Evolutionary conservation across 257 asterid species (phyloP).

Genomic region (Linderniella brevidens): DNA sequence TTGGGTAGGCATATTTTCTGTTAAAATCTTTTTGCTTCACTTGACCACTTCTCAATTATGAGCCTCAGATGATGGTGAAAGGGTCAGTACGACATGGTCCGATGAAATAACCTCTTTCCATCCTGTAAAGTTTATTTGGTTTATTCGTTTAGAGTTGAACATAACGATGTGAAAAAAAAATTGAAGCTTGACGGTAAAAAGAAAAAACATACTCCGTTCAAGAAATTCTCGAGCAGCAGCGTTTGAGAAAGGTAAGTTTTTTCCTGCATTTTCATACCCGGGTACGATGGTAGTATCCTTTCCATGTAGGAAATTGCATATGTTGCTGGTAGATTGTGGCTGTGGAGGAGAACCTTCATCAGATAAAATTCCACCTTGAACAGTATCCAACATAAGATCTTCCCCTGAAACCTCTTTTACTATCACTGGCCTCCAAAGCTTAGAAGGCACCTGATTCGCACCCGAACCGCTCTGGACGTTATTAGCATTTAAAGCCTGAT

Average conservation of each 20-base stretch:
- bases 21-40: too few relatives aligned
- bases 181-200: not conserved
- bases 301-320: too few relatives aligned
- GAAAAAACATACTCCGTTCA: slow-evolving; percentile 36
- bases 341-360: too few relatives aligned
- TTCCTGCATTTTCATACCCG: slow-evolving; percentile 22
- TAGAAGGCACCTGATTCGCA: slow-evolving; percentile 16
- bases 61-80: slow-evolving; percentile 11
- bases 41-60: too few relatives aligned
- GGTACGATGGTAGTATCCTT: slow-evolving; percentile 12
- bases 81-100: slow-evolving; percentile 50
- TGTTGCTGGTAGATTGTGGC: too few relatives aligned
- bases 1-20: too few relatives aligned
- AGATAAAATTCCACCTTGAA: slow-evolving; percentile 14
- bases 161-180: too few relatives aligned
- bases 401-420: slow-evolving; percentile 20
- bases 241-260: slow-evolving; percentile 25
- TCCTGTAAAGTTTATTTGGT: slow-evolving; percentile 28
- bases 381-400: slow-evolving; percentile 17
- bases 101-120: slow-evolving; percentile 68
- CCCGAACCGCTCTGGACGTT: slow-evolving; percentile 21
- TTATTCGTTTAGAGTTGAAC: not conserved
- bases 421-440: slow-evolving; percentile 42
- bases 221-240: slow-evolving; percentile 53
- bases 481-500: slow-evolving; percentile 8